Conservation (phyloP, 2,329 filamentous ascomycete genomes). For the Botryotinia globosa region DNA sequence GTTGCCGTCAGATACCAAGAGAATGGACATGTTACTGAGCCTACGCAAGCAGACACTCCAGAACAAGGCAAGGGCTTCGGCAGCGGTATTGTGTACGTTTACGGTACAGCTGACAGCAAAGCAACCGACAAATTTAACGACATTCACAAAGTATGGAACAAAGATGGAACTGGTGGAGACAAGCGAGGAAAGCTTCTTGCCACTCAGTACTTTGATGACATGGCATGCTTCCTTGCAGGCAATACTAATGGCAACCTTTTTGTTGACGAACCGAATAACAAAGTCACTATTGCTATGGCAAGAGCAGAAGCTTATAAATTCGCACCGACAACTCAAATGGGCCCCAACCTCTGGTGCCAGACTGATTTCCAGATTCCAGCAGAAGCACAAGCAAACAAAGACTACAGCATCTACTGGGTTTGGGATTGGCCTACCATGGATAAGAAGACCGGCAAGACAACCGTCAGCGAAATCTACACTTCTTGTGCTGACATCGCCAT, state of each 20-base stretch:
- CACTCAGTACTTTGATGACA: constrained; percentile 82
- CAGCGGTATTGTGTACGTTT: constrained; percentile 71
- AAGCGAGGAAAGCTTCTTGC: constrained; percentile 72
- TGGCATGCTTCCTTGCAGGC: constrained; percentile 66
- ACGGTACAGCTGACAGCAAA: constrained; percentile 61
- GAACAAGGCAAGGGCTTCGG: constrained; percentile 54
- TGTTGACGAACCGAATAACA: not conserved
- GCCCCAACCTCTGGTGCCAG: constrained; percentile 72
- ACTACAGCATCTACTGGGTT: constrained; percentile 88
- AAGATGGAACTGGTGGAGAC: constrained; percentile 77
- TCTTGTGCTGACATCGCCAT: constrained; percentile 53
- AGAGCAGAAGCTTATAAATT: constrained; percentile 58
- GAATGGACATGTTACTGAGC: constrained; percentile 70
- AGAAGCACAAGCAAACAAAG: constrained; percentile 58
- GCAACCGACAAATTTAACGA: constrained; percentile 52
- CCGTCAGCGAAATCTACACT: constrained; percentile 57
- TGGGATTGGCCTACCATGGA: constrained; percentile 83
- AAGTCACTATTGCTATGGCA: not conserved
- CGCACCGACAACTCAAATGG: constrained; percentile 45
- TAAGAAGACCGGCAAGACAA: constrained; percentile 42
- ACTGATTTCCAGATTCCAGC: constrained; percentile 73
- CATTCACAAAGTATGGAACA: constrained; percentile 75
- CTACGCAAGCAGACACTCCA: constrained; percentile 44
- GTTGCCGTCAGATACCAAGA: constrained; percentile 68
- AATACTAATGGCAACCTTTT: constrained; percentile 11